Evolutionary conservation across 257 asterid genomes (phyloP).

Genomic region (Perilla frutescens): DNA sequence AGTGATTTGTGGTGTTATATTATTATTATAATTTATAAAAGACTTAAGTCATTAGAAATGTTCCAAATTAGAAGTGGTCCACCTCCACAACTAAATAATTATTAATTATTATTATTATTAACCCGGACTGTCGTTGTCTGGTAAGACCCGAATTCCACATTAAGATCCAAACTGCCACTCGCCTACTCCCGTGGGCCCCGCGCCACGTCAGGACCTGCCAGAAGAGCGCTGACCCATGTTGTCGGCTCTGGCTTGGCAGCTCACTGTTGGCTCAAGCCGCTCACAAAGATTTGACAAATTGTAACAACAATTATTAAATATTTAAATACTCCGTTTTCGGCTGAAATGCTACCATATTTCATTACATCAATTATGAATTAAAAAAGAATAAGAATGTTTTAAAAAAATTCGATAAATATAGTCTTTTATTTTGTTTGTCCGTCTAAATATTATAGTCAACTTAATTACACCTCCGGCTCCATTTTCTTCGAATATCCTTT

Average conservation of each 20-base stretch:
- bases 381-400: no score
- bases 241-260: slow-evolving; percentile 26
- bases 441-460: no score
- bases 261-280: slow-evolving; percentile 35
- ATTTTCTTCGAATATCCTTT: no score
- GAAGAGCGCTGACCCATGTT: slow-evolving; percentile 55
- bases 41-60: background rate
- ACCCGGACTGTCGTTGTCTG: background rate
- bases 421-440: no score
- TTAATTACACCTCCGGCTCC: no score
- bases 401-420: no score
- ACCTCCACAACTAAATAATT: background rate
- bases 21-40: no score
- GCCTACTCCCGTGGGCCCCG: slow-evolving; percentile 37
- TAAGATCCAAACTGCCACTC: slow-evolving; percentile 18
- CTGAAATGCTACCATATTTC: no score
- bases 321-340: no score
- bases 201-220: slow-evolving; percentile 42
- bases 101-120: no score
- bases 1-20: background rate
- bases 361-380: no score
- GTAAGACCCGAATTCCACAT: background rate
- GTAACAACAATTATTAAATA: no score
- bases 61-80: slow-evolving; percentile 10
- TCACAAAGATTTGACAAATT: background rate